Evolutionary conservation across 306 rosid species (phyloP), one percentile per base, ranked within the genome.

Genomic region (Trichosanthes truncata): DNA sequence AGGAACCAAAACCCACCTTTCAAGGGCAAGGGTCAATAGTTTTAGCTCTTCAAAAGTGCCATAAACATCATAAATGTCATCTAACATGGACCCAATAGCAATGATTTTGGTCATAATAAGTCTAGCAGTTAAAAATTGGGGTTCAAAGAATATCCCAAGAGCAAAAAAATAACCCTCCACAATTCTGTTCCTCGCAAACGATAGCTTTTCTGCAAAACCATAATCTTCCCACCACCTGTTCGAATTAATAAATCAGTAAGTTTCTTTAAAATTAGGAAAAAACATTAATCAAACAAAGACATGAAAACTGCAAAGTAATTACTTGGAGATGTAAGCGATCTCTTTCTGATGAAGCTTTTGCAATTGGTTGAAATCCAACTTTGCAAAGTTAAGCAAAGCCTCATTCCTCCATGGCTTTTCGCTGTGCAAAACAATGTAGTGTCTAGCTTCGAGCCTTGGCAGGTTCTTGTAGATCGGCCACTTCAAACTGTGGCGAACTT

Each of bases 221-320:
- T 87, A 78, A 23, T 82, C 84, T 6, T 85, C 85, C 91, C 90
- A 89, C 93, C 93, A 88, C 81, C 90, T 84, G 62, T 56, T 56
- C 31, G 29, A 56, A 21, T n/a, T 0, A 8, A 21, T 45, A 45
- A 23, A 31, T 56, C 4, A 61, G 48, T 73, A 1, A 45, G 4
- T 3, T 48, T 55, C n/a, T 11, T 9, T 59, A 25, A 21, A 21
- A 29, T 29, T 29, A 13, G 13, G 17, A 0, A 61, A 26, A 61
- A 23, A 9, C 0, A 9, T 0, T 67, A 33, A 63, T 63, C 8
- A 12, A 31, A 18, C 23, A 0, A 35, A 66, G 1, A 66, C 0
- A 35, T 33, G 4, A 33, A 4, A 66, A 35, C 25, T 33, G 40
- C 4, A 33, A 29, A 29, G 12, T 13, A 17, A 1, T 73, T 29